Base-by-base conservation (phyloP, 73 alveolate species). In the Paramecium pentaurelia region DNA sequence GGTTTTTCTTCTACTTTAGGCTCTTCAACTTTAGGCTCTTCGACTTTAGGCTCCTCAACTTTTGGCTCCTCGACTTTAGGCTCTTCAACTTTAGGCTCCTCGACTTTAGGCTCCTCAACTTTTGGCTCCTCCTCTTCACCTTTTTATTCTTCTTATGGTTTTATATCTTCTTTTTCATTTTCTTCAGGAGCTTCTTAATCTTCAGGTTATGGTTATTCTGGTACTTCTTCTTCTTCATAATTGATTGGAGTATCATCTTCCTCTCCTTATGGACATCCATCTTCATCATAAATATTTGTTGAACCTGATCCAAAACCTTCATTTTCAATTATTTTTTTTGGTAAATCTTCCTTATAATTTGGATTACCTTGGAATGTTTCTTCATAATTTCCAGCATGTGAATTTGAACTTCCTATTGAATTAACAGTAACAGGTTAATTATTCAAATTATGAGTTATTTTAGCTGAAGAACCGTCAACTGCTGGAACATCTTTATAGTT, bases 161-260 rank as follows among this genome's bases (percentile, higher is more conserved):
- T 16, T 34, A 8, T 8, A 9, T 14, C 22, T 64, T 28, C 47
- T 64, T 64, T 34, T 1, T 64, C 84, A 28, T 4, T 34, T 64
- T 28, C 47, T 27, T 64, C 84, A 6, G 42, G 47, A 18, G 30
- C 70, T 18, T 49, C 60, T 49, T 54, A 54, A 20, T 0, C 32
- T n/a, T 54, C 70, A 16, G 70, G 70, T 5, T 54, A 16, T 3
- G 70, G 70, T 54, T 54, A 54, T 5, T 54, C 70, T 54, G 70
- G 70, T 54, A 54, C 28, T 12, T 64, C 84, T 18, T 64, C 84
- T 64, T 64, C 84, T 12, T 34, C 84, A 28, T 28, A 28, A 64
- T 64, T 64, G 4, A 64, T 64, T 64, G 84, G 84, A 64, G 84
- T 64, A 32, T 64, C 84, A 28, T 64, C 84, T 32, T 64, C 84